Base-by-base conservation (phyloP, 805 yeast genomes). In the Candida lessepsii region DNA sequence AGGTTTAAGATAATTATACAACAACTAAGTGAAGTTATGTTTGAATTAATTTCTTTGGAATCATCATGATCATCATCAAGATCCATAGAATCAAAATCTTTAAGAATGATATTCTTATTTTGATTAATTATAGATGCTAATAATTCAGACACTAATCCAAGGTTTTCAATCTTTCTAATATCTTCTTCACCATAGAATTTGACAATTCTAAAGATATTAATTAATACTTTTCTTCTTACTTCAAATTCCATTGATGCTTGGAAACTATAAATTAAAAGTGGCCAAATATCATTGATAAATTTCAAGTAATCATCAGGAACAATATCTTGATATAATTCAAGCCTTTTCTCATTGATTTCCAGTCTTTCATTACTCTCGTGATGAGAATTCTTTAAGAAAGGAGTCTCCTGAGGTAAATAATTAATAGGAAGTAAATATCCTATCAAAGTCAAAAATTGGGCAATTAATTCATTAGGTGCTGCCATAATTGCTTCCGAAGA, bases 401-500 rank as follows among this genome's bases (percentile, higher is more conserved):
- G 65, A 2, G 65, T 51, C 2, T 61, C 60, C 11, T 44, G 40
- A 1, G 61, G 41, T 4, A 56, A n/a, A 39, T 65, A 63, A 7
- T 55, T 41, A 7, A 63, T 58, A 0, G 96, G 95, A 14, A 87
- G 58, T 2, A 86, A 47, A 23, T 75, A 67, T 2, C 78, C 73
- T 5, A 84, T 61, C 35, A 87, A 64, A 29, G 74, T 71, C 14
- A 86, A 60, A 14, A 82, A 66, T 10, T 77, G 66, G 1, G 75
- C 49, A 14, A 84, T 58, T 20, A 85, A 55, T n/a, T 80, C 83
- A 49, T 80, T 83, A 0, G 91, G 89, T 2, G 81, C 76, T 39
- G 81, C 76, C 79, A 86, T 82, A 28, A 88, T 59, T 0, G 86
- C 76, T 52, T 86, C 95, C 33, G 83, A 76, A 4, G 87, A 66